Percentiles rank a stretch among this genome's conserved stretches.
Evolutionary conservation across 2,329 filamentous ascomycete genomes (phyloP).

Genomic region (Pochonia chlamydosporia): DNA sequence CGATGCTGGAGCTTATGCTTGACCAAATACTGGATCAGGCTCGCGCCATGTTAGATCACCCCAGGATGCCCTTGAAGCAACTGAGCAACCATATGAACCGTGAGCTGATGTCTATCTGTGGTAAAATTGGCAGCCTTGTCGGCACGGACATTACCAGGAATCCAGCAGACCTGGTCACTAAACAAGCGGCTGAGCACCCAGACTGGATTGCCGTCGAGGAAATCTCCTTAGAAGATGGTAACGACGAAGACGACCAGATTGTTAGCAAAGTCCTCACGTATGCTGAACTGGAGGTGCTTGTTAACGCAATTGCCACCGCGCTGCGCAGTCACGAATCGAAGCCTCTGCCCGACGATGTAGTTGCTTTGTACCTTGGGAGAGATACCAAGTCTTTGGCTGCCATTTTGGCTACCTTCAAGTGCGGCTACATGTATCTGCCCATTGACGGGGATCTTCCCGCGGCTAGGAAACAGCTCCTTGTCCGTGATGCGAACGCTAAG

Average conservation of each 20-base stretch:
- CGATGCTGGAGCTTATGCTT: slow-evolving; percentile 16
- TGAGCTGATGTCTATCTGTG: slow-evolving; percentile 10
- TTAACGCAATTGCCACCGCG: slow-evolving; percentile 44
- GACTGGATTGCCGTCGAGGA: slow-evolving; percentile 52
- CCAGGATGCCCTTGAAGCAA: slow-evolving; percentile 9
- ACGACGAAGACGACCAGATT: slow-evolving; percentile 24
- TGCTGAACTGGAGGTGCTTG: slow-evolving; percentile 45
- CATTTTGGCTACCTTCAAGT: slow-evolving; percentile 58
- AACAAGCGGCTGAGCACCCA: slow-evolving; percentile 38
- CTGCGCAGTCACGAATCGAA: slow-evolving; percentile 19
- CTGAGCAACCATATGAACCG: slow-evolving; percentile 10
- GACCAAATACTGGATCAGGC: slow-evolving; percentile 16
- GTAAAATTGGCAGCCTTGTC: not conserved
- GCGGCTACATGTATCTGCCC: slow-evolving; percentile 57
- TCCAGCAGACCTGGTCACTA: slow-evolving; percentile 29
- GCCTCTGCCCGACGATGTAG: slow-evolving; percentile 44
- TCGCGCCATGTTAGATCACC: slow-evolving; percentile 8
- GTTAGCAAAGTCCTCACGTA: slow-evolving; percentile 52
- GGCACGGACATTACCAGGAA: slow-evolving; percentile 1
- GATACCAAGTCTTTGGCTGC: slow-evolving; percentile 58
- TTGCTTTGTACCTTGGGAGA: slow-evolving; percentile 59
- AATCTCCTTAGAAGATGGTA: slow-evolving; percentile 19
- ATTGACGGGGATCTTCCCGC: slow-evolving; percentile 55
- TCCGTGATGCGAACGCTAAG: slow-evolving; percentile 48
- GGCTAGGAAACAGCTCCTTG: slow-evolving; percentile 55